A percentile compares a stretch with the other conserved stretches of the same genome.
phyloP scores from a whole-genome alignment of 441 rosid genomes.

The Jatropha podagrica region DNA sequence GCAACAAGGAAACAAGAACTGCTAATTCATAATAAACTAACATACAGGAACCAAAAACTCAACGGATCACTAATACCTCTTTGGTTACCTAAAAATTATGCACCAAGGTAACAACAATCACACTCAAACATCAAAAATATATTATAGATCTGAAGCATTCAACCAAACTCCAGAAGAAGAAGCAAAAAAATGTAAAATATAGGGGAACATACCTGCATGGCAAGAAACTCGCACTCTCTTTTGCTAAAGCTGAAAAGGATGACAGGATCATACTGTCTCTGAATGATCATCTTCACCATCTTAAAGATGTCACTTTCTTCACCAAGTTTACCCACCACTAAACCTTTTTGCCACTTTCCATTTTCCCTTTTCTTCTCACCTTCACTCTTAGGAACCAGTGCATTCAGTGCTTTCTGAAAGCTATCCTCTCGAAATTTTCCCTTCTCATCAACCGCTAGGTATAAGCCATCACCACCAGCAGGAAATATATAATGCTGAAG shows the following conservation, averaged over 20 bases:
- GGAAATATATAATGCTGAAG: conserved; percentile 97
- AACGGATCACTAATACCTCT: not conserved
- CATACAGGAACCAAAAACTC: not conserved
- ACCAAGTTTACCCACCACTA: conserved; percentile 69
- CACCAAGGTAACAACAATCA: not conserved
- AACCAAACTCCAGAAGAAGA: not conserved
- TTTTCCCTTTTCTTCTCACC: conserved; percentile 71
- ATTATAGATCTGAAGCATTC: not conserved
- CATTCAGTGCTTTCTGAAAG: conserved; percentile 92
- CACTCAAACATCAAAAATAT: not conserved
- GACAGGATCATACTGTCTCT: conserved; percentile 94
- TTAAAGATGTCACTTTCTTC: conserved; percentile 98
- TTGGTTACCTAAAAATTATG: not conserved
- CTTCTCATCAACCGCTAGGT: conserved; percentile 91
- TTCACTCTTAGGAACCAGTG: conserved; percentile 77
- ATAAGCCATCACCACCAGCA: conserved; percentile 89
- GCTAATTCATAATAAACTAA: not conserved
- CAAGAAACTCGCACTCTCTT: conserved; percentile 95
- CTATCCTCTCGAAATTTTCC: conserved; percentile 91
- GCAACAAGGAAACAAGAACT: not conserved
- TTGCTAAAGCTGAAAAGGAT: conserved; percentile 97
- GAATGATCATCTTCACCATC: conserved; percentile 96
- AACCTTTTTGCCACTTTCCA: conserved; percentile 76
- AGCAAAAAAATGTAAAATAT: not conserved
- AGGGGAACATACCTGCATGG: conserved; percentile 76